These are phyloP conservation scores for Sistotremastrum niveocremeum DNA, from an alignment of 768 basidiomycete genomes.

Conservation along the genomic window DNA sequence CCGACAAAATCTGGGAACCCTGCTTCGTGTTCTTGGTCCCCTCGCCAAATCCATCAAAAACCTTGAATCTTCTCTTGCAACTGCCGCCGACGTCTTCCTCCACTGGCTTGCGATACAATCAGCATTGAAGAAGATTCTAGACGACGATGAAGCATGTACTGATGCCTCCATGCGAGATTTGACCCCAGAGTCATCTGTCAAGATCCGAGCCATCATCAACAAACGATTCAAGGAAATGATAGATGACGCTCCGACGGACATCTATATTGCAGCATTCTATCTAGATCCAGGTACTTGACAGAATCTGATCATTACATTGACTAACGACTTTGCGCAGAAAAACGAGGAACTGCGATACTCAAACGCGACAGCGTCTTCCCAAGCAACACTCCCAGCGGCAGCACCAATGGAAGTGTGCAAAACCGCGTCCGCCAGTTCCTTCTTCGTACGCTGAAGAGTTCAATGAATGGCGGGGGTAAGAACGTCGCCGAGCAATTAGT, in stretches of 20 bases:
- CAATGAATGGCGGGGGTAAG: too few species aligned
- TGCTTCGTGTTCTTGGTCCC: slow-evolving; percentile 13
- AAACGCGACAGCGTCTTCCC: slow-evolving; percentile 12
- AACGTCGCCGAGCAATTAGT: slow-evolving; percentile 10
- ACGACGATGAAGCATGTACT: too few species aligned
- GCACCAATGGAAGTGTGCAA: too few species aligned
- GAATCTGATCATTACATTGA: too few species aligned
- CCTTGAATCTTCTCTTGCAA: slow-evolving; percentile 17
- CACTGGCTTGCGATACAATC: slow-evolving; percentile 25
- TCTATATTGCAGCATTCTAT: slow-evolving; percentile 19
- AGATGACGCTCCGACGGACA: slow-evolving; percentile 16
- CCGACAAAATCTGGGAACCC: slow-evolving; percentile 13
- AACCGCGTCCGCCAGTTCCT: too few species aligned
- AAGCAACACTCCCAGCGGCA: slow-evolving; percentile 2
- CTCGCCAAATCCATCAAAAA: slow-evolving; percentile 18
- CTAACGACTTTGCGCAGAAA: too few species aligned
- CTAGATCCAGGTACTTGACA: slow-evolving; percentile 23
- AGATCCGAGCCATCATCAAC: slow-evolving; percentile 18
- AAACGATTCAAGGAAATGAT: slow-evolving; percentile 18
- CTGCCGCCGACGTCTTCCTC: slow-evolving; percentile 19
- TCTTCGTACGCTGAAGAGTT: too few species aligned
- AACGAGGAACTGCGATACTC: too few species aligned
- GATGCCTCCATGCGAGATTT: too few species aligned
- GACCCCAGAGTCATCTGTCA: too few species aligned
- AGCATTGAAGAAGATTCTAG: too few species aligned